Evolutionary conservation across 257 asterid genomes (phyloP).

Genomic region (Ocimum tenuiflorum): DNA sequence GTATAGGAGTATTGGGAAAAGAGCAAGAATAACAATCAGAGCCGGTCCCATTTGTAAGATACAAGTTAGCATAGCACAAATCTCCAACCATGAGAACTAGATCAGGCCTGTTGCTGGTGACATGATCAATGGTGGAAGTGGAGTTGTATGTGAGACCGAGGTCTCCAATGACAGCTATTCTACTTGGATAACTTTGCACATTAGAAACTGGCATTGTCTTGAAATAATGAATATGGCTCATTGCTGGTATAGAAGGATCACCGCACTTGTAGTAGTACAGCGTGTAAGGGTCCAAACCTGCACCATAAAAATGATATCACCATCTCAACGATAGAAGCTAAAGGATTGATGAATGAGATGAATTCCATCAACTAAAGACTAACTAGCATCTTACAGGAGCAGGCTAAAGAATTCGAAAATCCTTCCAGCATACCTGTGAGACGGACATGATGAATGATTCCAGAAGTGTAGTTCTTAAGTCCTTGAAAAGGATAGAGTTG

Average conservation of each 20-base stretch:
- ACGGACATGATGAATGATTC: slow-evolving; percentile 86
- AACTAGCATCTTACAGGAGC: no score
- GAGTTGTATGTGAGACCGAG: slow-evolving; percentile 93
- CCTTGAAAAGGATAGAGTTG: slow-evolving; percentile 83
- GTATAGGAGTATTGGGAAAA: slow-evolving; percentile 72
- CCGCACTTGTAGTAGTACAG: slow-evolving; percentile 74
- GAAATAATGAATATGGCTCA: slow-evolving; percentile 58
- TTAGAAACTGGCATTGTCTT: slow-evolving; percentile 74
- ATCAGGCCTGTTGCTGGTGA: slow-evolving; percentile 62
- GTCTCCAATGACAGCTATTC: slow-evolving; percentile 81
- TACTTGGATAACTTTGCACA: slow-evolving; percentile 50
- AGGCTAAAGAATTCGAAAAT: neutral
- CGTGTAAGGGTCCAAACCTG: slow-evolving; percentile 60
- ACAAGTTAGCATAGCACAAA: slow-evolving; percentile 73
- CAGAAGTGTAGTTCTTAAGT: slow-evolving; percentile 81
- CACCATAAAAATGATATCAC: slow-evolving; percentile 15
- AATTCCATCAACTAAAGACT: no score
- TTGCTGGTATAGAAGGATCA: slow-evolving; percentile 65
- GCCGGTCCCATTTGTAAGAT: slow-evolving; percentile 84
- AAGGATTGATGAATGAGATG: neutral
- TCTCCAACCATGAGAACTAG: slow-evolving; percentile 78
- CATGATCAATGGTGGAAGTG: slow-evolving; percentile 68
- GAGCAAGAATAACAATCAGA: slow-evolving; percentile 90
- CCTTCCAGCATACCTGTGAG: slow-evolving; percentile 51
- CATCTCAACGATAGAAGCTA: neutral